Evolutionary conservation across 306 rosid species (phyloP), one percentile per base, ranked within the genome.

Genomic region (Erythrophleum fordii): DNA sequence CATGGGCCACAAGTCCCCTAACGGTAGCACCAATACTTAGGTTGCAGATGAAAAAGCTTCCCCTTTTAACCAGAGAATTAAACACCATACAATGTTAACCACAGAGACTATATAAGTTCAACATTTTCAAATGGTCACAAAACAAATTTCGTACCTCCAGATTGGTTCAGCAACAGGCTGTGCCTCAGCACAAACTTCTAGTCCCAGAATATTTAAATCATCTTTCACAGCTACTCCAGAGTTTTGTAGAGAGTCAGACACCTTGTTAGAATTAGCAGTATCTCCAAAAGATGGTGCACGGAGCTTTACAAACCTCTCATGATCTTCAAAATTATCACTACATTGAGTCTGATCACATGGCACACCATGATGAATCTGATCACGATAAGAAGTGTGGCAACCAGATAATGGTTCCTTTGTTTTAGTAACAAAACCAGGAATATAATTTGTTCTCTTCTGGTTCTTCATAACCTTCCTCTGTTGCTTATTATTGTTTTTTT

Each of bases 141-240:
- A 74, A 69, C 60, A 10, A 75, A 37, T 18, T 55, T 49, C 45
- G 49, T 77, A 93, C 99, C 92, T 86, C 99, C 97, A 95, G 49
- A 83, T 80, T 61, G 94, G 95, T 31, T 89, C 82, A 16, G 74
- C 66, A 53, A 89, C 70, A 77, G 99, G 99, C 77, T 81, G 89
- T 49, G 95, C 90, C 55, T 72, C 73, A 61, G 68, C 79, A 66
- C 56, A 31, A 78, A 2, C 28, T 73, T 28, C 69, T 48, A 41
- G 72, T 61, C 65, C 42, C 7, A 22, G 11, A 44, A 75, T 13
- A 69, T 76, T 49, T 18, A 65, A 77, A 51, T 71, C 73, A 37
- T 76, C 68, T 12, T 11, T 14, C 35, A 52, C 71, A 70, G 79
- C 29, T 61, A 55, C 79, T 84, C 48, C 70, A 75, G 87, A 69